A percentile compares a stretch with the other conserved stretches of the same genome.
These are phyloP conservation scores for Pseudopyrenochaeta lycopersici DNA, from an alignment of 2,329 filamentous ascomycete species.

Conservation along the genomic window DNA sequence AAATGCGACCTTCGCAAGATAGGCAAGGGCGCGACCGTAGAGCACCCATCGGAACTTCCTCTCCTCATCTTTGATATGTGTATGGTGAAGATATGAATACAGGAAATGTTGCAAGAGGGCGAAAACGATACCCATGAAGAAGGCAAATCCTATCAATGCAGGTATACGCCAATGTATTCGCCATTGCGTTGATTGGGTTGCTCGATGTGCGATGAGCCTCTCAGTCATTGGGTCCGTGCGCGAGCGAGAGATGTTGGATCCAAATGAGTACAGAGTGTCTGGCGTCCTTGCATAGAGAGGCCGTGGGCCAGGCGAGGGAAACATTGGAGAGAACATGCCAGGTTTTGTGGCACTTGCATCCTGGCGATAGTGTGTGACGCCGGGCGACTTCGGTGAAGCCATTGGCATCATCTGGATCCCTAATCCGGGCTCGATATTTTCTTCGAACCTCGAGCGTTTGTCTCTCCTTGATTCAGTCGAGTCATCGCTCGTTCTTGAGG, in stretches of 20 bases:
- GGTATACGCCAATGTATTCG: constrained; percentile 50
- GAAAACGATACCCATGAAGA: constrained; percentile 38
- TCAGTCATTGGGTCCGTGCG: constrained; percentile 42
- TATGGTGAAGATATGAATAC: constrained; percentile 41
- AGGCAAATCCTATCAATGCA: constrained; percentile 32
- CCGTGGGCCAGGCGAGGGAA: constrained; percentile 15
- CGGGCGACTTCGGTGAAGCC: constrained; percentile 31
- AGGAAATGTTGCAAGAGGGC: constrained; percentile 45
- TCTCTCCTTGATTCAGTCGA: constrained; percentile 13
- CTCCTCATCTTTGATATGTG: constrained; percentile 30
- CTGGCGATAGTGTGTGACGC: constrained; percentile 25
- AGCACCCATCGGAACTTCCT: constrained; percentile 43
- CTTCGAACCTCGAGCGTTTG: constrained; percentile 25
- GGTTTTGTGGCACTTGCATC: constrained; percentile 20
- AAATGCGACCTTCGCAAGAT: constrained; percentile 46
- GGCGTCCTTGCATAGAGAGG: constrained; percentile 28
- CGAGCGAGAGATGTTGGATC: constrained; percentile 28
- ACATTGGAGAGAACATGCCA: constrained; percentile 25
- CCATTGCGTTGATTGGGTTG: constrained; percentile 43
- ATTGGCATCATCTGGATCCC: constrained; percentile 39
- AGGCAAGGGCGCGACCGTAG: constrained; percentile 47
- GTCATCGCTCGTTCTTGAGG: constrained; percentile 26
- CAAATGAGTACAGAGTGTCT: constrained; percentile 28
- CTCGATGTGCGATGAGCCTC: constrained; percentile 39
- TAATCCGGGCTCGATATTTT: constrained; percentile 29